phyloP scores from a whole-genome alignment of 2,329 filamentous ascomycete species.

The Hysterium pulicare region DNA sequence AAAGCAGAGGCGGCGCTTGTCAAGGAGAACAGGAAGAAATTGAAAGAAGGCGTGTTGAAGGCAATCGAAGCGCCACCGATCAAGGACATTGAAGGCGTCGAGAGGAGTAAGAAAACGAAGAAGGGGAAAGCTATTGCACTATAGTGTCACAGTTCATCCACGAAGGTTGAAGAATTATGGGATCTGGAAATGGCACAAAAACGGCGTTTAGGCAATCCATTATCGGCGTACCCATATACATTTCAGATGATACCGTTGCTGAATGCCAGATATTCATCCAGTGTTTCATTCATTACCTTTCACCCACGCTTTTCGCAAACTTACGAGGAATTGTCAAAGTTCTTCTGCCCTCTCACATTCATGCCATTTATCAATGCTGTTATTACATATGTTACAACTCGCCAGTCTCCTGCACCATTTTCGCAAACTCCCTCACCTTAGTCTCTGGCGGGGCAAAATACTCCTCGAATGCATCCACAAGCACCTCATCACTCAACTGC shows the following conservation, averaged over 20 bases:
- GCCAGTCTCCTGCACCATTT: not conserved
- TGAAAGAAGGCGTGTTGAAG: conserved; percentile 47
- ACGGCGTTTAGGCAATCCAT: not conserved
- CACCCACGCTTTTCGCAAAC: not conserved
- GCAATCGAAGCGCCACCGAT: conserved; percentile 39
- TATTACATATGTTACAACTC: conserved; percentile 2
- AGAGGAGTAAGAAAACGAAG: conserved; percentile 38
- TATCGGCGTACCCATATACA: not conserved
- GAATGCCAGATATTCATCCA: not conserved
- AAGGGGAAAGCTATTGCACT: not conserved
- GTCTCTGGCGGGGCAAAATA: conserved; percentile 48
- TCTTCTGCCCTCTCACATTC: no score
- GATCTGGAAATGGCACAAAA: not conserved
- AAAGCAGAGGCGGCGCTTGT: no score
- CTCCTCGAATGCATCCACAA: conserved; percentile 63
- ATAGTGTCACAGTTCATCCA: no score
- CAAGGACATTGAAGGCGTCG: conserved; percentile 18
- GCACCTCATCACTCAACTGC: conserved; percentile 64
- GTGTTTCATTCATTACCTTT: not conserved
- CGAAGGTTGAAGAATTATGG: no score
- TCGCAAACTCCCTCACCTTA: not conserved
- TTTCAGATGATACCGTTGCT: not conserved
- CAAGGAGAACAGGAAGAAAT: conserved; percentile 48
- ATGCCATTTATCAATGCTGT: no score
- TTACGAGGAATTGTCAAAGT: no score